Conservation (phyloP, 2,329 filamentous ascomycete genomes). For the Aureobasidium pullulans region DNA sequence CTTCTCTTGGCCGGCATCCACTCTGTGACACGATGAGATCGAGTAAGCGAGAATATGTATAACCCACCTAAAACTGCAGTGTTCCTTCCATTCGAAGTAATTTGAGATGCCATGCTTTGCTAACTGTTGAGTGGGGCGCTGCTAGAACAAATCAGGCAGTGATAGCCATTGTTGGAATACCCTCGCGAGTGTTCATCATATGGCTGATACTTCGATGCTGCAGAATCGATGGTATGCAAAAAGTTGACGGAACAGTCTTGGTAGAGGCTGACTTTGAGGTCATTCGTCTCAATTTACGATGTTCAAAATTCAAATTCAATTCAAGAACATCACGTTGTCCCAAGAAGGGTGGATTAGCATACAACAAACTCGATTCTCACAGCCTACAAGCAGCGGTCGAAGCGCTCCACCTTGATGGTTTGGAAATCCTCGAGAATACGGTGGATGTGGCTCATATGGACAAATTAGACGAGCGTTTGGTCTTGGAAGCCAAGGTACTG, state of each 20-base stretch:
- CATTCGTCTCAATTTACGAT: no score
- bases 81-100: not conserved
- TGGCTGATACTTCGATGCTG: no score
- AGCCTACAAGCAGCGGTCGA: not conserved
- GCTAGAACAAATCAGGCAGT: not conserved
- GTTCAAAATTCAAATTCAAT: no score
- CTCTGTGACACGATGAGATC: not conserved
- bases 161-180: not conserved
- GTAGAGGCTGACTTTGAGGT: no score
- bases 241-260: no score
- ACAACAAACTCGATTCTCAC: slow-evolving; percentile 16
- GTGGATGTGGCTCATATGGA: slow-evolving; percentile 28
- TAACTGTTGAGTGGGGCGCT: not conserved
- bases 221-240: no score
- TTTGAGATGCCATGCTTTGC: not conserved
- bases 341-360: slow-evolving; percentile 16
- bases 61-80: not conserved
- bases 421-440: slow-evolving; percentile 31
- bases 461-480: not conserved
- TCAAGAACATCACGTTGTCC: no score
- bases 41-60: not conserved
- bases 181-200: slow-evolving; percentile 19
- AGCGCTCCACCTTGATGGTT: slow-evolving; percentile 29
- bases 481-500: no score
- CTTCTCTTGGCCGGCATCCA: not conserved